Percentiles rank a stretch among this genome's conserved stretches.
Evolutionary conservation across 164 flowering plant genomes (phyloP).

Genomic region (Santalum album): DNA sequence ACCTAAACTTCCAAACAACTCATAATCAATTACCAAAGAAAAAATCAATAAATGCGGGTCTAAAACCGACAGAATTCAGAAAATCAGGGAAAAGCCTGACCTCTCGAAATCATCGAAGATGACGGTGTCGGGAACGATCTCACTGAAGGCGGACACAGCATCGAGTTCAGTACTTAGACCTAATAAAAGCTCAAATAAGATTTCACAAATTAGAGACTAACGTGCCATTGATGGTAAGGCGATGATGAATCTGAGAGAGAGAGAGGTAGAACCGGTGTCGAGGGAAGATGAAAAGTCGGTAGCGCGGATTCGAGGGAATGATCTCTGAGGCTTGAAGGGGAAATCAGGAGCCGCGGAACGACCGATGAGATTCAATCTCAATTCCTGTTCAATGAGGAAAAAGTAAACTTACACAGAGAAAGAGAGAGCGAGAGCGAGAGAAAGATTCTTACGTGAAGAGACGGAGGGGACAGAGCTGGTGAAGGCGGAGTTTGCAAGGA

Average conservation of each 20-base stretch:
- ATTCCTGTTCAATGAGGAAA: slow-evolving; percentile 11
- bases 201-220: background rate
- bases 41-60: background rate
- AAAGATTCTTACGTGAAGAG: slow-evolving; percentile 20
- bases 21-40: background rate
- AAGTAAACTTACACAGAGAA: background rate
- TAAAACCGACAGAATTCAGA: background rate
- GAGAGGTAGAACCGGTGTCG: slow-evolving; percentile 32
- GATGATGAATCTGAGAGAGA: slow-evolving; percentile 1
- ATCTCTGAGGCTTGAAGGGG: slow-evolving; percentile 20
- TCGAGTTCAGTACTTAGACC: slow-evolving; percentile 70
- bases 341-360: slow-evolving; percentile 24
- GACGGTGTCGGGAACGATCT: slow-evolving; percentile 96
- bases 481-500: slow-evolving; percentile 49
- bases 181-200: slow-evolving; percentile 8
- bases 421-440: slow-evolving; percentile 1
- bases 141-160: slow-evolving; percentile 69
- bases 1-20: slow-evolving; percentile 29
- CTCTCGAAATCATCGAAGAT: slow-evolving; percentile 89
- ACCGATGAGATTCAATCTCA: slow-evolving; percentile 18
- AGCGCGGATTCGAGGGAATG: slow-evolving; percentile 45
- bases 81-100: slow-evolving; percentile 18
- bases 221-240: background rate
- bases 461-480: slow-evolving; percentile 32
- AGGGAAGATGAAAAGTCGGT: slow-evolving; percentile 48